Evolutionary conservation across 2,329 filamentous ascomycete species (phyloP), one percentile per base, ranked within the genome.

Genomic region (Sclerotiophoma versabilis): DNA sequence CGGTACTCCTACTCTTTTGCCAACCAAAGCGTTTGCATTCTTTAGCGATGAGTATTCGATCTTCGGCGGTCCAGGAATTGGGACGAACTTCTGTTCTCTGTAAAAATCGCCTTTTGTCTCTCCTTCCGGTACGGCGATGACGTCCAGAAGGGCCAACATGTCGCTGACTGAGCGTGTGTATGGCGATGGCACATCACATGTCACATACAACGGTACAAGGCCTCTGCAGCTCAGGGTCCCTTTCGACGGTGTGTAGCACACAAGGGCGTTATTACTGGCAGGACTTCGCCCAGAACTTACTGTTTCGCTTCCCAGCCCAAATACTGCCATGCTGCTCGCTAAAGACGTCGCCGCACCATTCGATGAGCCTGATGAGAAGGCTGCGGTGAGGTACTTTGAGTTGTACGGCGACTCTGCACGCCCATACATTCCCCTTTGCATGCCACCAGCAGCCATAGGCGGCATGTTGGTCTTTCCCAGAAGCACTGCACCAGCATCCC

Each of bases 391-490:
- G 44, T 82, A 86, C 0, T 80, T 75, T 0, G 64, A 49, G 44
- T 85, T 85, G 60, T 86, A 86, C 0, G 84, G 83, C 20, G 77
- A 82, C 61, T 85, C 83, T 0, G 84, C 81, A 2, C 83, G 75
- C 0, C 84, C 83, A 54, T 84, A 84, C 0, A 83, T 58, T 0
- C 84, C 84, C 7, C 84, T 75, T 54, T 85, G 83, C 77, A 84
- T 84, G 0, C 84, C 84, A 0, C 83, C 83, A 19, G 80, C 79
- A 10, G 83, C 84, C 82, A 86, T 84, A 0, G 84, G 80, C 0
- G 81, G 84, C 79, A 86, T 84, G 50, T 86, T 87, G 0, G 84
- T 85, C 37, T 80, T 78, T 0, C 84, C 84, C 0, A 85, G 71
- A 17, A 84, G 66, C 0, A 85, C 72, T 0, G 78, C 81, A 1